phyloP scores from a whole-genome alignment of 2,329 filamentous ascomycete species.

The Cladosporium sp. region DNA sequence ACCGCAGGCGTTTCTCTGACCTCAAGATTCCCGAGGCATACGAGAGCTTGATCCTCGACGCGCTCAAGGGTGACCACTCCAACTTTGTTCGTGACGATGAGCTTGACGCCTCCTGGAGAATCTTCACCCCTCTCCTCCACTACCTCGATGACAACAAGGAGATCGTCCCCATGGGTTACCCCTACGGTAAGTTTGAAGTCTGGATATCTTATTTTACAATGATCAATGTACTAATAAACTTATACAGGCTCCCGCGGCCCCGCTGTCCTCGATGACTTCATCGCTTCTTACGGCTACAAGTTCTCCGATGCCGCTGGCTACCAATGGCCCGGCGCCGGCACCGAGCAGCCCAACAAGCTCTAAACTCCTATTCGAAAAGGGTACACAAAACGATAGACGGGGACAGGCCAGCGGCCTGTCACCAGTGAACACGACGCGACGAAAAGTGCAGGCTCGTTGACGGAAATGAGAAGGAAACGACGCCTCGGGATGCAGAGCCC shows the following conservation, averaged over 20 bases:
- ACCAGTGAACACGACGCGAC: slow-evolving; percentile 20
- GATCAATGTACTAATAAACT: slow-evolving; percentile 15
- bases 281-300: slow-evolving; percentile 96
- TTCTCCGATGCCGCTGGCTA: slow-evolving; percentile 96
- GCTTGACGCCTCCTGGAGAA: slow-evolving; percentile 95
- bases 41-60: slow-evolving; percentile 95
- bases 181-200: slow-evolving; percentile 74
- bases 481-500: neutral
- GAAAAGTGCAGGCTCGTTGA: slow-evolving; percentile 20
- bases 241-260: slow-evolving; percentile 87
- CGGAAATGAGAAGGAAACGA: neutral
- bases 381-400: slow-evolving; percentile 16
- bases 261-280: slow-evolving; percentile 96
- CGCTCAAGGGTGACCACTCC: slow-evolving; percentile 97
- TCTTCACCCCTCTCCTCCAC: slow-evolving; percentile 95
- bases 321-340: slow-evolving; percentile 79
- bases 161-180: slow-evolving; percentile 99
- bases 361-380: slow-evolving; percentile 45
- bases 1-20: slow-evolving; percentile 96
- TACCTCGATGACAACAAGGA: slow-evolving; percentile 99
- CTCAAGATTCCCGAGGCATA: slow-evolving; percentile 99
- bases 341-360: slow-evolving; percentile 74
- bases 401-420: slow-evolving; percentile 1
- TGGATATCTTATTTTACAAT: neutral
- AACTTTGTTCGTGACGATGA: slow-evolving; percentile 99